Evolutionary conservation across 2,329 filamentous ascomycete genomes (phyloP).

Genomic region (Diplodia corticola): DNA sequence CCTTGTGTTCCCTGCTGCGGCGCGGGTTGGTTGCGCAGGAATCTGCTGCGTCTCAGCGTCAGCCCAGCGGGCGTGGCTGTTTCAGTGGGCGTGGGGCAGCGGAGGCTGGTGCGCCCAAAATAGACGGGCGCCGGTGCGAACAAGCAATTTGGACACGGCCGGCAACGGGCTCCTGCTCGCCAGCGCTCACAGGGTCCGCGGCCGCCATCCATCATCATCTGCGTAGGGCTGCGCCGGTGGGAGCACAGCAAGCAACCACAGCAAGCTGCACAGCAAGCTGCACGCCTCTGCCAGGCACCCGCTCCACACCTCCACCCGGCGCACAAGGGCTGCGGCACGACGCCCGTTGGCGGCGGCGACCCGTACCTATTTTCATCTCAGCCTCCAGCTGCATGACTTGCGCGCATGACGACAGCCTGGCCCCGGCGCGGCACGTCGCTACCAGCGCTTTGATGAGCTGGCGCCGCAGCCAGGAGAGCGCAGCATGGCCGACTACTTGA

Average conservation of each 20-base stretch:
- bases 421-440: neutral
- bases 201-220: neutral
- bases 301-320: neutral
- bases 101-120: neutral
- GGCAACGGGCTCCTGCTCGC: neutral
- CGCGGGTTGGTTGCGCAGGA: neutral
- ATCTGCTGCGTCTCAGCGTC: conserved; percentile 2
- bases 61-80: conserved; percentile 1
- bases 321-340: conserved; percentile 2
- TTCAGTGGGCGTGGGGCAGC: conserved; percentile 12
- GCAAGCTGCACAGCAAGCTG: no score
- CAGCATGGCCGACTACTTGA: neutral
- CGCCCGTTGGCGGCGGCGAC: neutral
- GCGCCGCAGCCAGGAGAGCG: conserved; percentile 13
- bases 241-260: no score
- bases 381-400: conserved; percentile 14
- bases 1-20: neutral
- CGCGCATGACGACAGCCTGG: conserved; percentile 15
- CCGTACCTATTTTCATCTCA: neutral
- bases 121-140: conserved; percentile 1
- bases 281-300: neutral
- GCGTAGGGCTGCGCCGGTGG: conserved; percentile 1
- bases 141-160: neutral
- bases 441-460: conserved; percentile 9
- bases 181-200: neutral